Evolutionary conservation across 2,329 filamentous ascomycete genomes (phyloP).

Genomic region (Albophoma yamanashiensis): DNA sequence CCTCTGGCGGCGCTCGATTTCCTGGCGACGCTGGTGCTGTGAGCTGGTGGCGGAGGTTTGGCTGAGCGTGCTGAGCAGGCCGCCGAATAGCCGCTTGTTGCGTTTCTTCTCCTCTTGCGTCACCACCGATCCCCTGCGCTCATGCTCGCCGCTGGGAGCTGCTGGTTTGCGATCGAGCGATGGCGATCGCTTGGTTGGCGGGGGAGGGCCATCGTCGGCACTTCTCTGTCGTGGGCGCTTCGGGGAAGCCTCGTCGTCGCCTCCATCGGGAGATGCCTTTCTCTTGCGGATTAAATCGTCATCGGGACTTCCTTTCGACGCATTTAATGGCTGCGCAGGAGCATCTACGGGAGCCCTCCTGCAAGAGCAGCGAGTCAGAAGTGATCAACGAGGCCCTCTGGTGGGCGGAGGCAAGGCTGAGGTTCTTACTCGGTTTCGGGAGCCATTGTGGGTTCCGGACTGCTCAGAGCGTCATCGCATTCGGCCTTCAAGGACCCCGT

Average conservation of each 20-base stretch:
- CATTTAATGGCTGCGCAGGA: neutral
- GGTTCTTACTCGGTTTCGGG: slow-evolving; percentile 3
- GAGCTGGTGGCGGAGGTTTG: slow-evolving; percentile 50
- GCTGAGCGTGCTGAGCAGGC: slow-evolving; percentile 65
- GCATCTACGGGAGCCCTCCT: neutral
- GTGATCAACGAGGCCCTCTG: neutral
- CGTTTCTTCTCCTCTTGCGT: slow-evolving; percentile 70
- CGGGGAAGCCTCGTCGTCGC: slow-evolving; percentile 8
- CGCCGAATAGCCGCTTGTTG: slow-evolving; percentile 77
- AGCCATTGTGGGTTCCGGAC: neutral
- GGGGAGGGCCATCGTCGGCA: neutral
- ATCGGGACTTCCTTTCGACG: neutral
- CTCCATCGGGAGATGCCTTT: slow-evolving; percentile 13
- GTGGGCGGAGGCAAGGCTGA: neutral
- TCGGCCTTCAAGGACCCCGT: neutral
- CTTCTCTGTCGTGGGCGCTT: slow-evolving; percentile 11
- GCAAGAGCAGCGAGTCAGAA: neutral
- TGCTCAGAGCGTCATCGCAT: neutral
- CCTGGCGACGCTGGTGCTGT: slow-evolving; percentile 59
- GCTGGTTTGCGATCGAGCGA: neutral
- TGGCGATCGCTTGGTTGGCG: neutral
- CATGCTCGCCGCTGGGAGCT: neutral
- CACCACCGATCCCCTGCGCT: slow-evolving; percentile 7
- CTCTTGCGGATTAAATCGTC: slow-evolving; percentile 15
- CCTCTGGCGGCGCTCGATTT: slow-evolving; percentile 74